These are phyloP conservation scores for Alternaria gaisen DNA, from an alignment of 2,329 filamentous ascomycete genomes.

Conservation along the genomic window DNA sequence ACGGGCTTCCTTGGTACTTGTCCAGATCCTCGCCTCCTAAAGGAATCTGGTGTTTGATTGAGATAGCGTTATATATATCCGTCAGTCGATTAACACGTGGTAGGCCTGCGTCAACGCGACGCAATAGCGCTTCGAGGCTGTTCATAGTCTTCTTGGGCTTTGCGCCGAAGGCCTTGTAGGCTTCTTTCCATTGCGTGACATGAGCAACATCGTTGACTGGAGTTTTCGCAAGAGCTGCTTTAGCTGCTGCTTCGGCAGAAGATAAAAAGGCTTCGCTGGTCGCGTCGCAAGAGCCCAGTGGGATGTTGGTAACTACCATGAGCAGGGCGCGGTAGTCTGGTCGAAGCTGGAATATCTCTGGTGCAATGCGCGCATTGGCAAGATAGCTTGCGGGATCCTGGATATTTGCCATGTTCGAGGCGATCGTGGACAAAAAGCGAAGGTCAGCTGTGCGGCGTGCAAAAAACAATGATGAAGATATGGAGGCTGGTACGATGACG, in stretches of 20 bases:
- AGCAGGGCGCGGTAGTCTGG: conserved; percentile 52
- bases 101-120: conserved; percentile 44
- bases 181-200: conserved; percentile 51
- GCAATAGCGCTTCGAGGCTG: conserved; percentile 50
- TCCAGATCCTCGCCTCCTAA: conserved; percentile 53
- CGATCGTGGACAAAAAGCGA: background rate
- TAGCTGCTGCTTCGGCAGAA: conserved; percentile 37
- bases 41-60: conserved; percentile 52
- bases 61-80: conserved; percentile 54
- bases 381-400: conserved; percentile 6
- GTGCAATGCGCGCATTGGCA: conserved; percentile 15
- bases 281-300: conserved; percentile 44
- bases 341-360: conserved; percentile 46
- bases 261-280: conserved; percentile 41
- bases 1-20: conserved; percentile 48
- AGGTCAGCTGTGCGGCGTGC: background rate
- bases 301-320: conserved; percentile 45
- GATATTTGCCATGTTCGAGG: background rate
- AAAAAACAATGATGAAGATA: background rate
- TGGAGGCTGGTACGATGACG: background rate
- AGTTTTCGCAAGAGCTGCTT: conserved; percentile 17
- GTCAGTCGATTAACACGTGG: conserved; percentile 52
- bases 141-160: conserved; percentile 52
- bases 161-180: conserved; percentile 53
- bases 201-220: conserved; percentile 46